Evolutionary conservation across 192 early-diverging fungal species (phyloP).

Genomic region (Entomortierella chlamydospora): DNA sequence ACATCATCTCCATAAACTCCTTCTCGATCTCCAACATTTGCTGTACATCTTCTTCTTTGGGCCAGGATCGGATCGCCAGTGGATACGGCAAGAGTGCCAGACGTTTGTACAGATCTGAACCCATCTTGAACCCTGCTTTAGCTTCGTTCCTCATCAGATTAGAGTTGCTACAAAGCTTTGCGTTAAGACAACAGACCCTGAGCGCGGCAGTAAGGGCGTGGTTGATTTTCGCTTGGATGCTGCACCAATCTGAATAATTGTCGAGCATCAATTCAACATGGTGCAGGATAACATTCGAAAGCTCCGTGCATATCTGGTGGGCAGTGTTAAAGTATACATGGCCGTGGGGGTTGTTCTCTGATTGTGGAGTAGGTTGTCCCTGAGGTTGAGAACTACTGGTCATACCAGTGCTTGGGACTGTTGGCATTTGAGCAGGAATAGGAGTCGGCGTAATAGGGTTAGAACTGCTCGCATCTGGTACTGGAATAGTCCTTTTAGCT

Average conservation of each 20-base stretch:
- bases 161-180: slow-evolving; percentile 7
- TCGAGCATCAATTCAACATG: slow-evolving; percentile 45
- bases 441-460: too few species aligned
- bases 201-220: slow-evolving; percentile 26
- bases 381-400: neutral
- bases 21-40: slow-evolving; percentile 27
- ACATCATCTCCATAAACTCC: slow-evolving; percentile 33
- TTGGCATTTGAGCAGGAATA: too few species aligned
- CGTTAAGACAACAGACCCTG: slow-evolving; percentile 21
- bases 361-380: neutral
- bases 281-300: slow-evolving; percentile 25
- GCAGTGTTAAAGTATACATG: slow-evolving; percentile 19
- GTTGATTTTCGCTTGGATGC: slow-evolving; percentile 33
- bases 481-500: neutral
- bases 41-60: slow-evolving; percentile 29
- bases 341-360: neutral
- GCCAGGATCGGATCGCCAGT: slow-evolving; percentile 17
- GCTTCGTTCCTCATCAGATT: slow-evolving; percentile 11
- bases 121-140: slow-evolving; percentile 32
- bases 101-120: slow-evolving; percentile 21
- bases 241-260: slow-evolving; percentile 30
- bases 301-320: slow-evolving; percentile 27
- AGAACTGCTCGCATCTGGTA: neutral
- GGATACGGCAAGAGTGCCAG: slow-evolving; percentile 23
- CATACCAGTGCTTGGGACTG: too few species aligned